A percentile compares a stretch with the other conserved stretches of the same genome.
phyloP scores from a whole-genome alignment of 805 yeast genomes.

The Suhomyces canberraensis region DNA sequence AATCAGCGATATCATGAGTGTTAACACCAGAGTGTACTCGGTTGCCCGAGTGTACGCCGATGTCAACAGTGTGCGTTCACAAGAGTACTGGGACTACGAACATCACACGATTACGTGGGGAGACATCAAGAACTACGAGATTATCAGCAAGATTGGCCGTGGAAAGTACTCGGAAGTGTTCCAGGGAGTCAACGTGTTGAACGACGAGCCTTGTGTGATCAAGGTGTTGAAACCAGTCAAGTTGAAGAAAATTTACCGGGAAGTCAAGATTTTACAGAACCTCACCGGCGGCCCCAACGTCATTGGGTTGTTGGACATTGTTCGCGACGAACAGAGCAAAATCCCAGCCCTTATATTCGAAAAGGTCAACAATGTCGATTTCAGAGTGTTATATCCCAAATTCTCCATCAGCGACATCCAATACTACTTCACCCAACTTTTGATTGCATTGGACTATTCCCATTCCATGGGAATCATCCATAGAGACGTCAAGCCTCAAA shows the following conservation, averaged over 20 bases:
- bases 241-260: conserved; percentile 86
- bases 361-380: conserved; percentile 77
- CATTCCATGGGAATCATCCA: conserved; percentile 97
- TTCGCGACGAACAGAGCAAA: conserved; percentile 72
- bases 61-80: conserved; percentile 64
- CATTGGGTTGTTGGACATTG: conserved; percentile 73
- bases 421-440: conserved; percentile 75
- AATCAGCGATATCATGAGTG: no score
- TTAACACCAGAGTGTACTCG: conserved; percentile 25
- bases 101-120: conserved; percentile 47
- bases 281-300: conserved; percentile 83
- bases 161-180: conserved; percentile 97
- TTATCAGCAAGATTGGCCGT: conserved; percentile 79
- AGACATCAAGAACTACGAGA: conserved; percentile 57
- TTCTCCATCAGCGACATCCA: conserved; percentile 74
- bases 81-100: conserved; percentile 85
- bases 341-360: conserved; percentile 89
- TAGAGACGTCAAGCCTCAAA: conserved; percentile 93
- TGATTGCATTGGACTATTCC: conserved; percentile 81
- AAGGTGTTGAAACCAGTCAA: conserved; percentile 92
- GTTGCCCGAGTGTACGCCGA: conserved; percentile 66
- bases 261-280: conserved; percentile 82
- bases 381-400: conserved; percentile 75
- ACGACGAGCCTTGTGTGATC: conserved; percentile 66
- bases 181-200: conserved; percentile 70